Evolutionary conservation across 148 eudicot species (phyloP).

Genomic region (Oxyria digyna): DNA sequence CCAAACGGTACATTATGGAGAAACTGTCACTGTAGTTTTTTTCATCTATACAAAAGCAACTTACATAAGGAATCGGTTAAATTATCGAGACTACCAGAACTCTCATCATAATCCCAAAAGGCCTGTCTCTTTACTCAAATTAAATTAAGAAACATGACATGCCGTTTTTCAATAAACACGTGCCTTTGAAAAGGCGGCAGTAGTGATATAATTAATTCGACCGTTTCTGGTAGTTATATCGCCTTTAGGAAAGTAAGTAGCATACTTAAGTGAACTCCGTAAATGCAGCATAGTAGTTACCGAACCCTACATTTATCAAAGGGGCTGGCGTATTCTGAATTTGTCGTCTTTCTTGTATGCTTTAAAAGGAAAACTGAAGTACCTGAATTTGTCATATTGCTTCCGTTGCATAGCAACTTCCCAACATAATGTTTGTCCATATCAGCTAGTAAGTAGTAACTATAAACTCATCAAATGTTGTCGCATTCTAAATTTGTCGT

Average conservation of each 20-base stretch:
- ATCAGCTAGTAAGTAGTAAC: too few relatives aligned
- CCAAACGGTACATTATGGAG: background rate
- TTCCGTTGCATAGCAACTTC: too few relatives aligned
- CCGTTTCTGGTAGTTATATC: background rate
- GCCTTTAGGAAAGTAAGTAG: background rate
- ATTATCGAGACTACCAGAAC: background rate
- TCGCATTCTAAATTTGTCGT: too few relatives aligned
- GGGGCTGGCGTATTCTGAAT: background rate
- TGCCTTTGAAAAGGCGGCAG: background rate
- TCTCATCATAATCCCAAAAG: background rate
- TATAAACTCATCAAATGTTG: too few relatives aligned
- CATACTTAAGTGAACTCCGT: background rate
- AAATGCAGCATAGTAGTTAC: background rate
- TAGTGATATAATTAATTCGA: background rate
- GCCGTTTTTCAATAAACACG: background rate
- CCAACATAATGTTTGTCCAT: too few relatives aligned
- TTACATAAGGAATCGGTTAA: too few relatives aligned
- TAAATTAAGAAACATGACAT: background rate
- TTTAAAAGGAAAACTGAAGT: too few relatives aligned
- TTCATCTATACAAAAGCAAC: too few relatives aligned
- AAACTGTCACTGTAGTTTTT: too few relatives aligned
- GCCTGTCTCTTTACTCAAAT: background rate
- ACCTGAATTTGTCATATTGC: too few relatives aligned
- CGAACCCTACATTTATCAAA: background rate
- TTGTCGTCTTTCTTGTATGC: background rate